These are phyloP conservation scores for Colletotrichum chlorophyti DNA, from an alignment of 2,329 filamentous ascomycete genomes.

Conservation along the genomic window DNA sequence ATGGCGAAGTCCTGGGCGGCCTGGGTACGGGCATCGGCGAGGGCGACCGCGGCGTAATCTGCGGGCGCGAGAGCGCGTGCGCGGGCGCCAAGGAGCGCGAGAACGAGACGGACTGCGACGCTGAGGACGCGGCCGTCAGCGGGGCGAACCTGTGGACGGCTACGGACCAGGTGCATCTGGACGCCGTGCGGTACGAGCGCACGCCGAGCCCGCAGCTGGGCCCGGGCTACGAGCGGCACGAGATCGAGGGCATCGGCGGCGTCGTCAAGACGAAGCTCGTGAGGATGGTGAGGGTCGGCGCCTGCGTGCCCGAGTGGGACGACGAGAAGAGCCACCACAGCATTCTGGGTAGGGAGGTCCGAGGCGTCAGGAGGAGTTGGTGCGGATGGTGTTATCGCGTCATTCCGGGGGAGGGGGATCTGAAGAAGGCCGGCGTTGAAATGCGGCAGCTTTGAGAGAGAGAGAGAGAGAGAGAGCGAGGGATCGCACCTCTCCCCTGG, in stretches of 20 bases:
- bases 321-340: constrained; percentile 73
- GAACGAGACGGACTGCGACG: constrained; percentile 85
- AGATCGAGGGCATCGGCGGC: constrained; percentile 90
- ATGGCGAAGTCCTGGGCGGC: constrained; percentile 80
- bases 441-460: constrained; percentile 1
- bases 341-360: constrained; percentile 74
- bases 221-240: constrained; percentile 82
- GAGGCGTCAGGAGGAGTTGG: constrained; percentile 77
- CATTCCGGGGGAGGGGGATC: constrained; percentile 60
- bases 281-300: constrained; percentile 80
- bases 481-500: no score
- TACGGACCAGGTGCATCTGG: constrained; percentile 37
- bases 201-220: constrained; percentile 60
- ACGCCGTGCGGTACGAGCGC: constrained; percentile 37
- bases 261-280: constrained; percentile 89
- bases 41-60: constrained; percentile 86
- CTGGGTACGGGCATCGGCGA: constrained; percentile 88
- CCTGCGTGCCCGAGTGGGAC: constrained; percentile 84
- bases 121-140: constrained; percentile 69
- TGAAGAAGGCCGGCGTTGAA: constrained; percentile 15
- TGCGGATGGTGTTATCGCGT: constrained; percentile 90
- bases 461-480: no score
- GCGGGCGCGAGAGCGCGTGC: constrained; percentile 79
- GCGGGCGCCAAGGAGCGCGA: constrained; percentile 79
- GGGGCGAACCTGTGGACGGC: constrained; percentile 24